Evolutionary conservation across 371 early-diverging fungal species (phyloP).

Genomic region (Apophysomyces sp.): DNA sequence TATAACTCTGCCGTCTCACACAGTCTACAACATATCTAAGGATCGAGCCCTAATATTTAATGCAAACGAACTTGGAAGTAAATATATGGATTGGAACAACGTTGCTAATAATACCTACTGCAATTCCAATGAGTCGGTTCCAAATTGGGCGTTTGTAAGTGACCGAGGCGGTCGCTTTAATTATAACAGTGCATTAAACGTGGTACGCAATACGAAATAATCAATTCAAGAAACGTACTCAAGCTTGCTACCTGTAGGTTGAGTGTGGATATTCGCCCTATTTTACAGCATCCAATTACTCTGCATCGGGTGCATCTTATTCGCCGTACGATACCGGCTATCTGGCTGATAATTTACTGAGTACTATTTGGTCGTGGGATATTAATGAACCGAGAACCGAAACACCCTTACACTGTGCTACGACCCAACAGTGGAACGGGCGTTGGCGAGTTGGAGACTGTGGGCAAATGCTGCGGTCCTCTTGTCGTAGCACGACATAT

Average conservation of each 20-base stretch:
- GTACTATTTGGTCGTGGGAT: constrained; percentile 49
- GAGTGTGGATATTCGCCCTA: constrained; percentile 38
- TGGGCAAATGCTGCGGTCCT: constrained; percentile 17
- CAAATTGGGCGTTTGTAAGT: constrained; percentile 20
- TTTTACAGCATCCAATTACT: constrained; percentile 27
- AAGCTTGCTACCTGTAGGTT: constrained; percentile 8
- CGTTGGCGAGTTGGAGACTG: constrained; percentile 37
- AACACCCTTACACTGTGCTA: constrained; percentile 20
- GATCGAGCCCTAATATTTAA: constrained; percentile 26
- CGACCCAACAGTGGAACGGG: constrained; percentile 25
- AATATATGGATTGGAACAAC: constrained; percentile 5
- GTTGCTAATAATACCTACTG: background rate
- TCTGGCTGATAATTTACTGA: constrained; percentile 26
- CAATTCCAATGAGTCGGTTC: background rate
- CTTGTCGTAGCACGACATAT: constrained; percentile 24
- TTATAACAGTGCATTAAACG: constrained; percentile 11
- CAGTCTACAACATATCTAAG: constrained; percentile 13
- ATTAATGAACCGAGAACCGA: constrained; percentile 21
- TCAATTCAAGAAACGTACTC: background rate
- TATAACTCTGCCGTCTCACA: background rate
- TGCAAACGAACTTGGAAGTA: constrained; percentile 4
- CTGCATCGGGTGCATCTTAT: background rate
- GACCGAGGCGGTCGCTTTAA: constrained; percentile 12
- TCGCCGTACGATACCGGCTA: constrained; percentile 12
- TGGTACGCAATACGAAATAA: constrained; percentile 14